Conservation (phyloP, 1,284 basidiomycete genomes). For the Trichosporon inkin region DNA sequence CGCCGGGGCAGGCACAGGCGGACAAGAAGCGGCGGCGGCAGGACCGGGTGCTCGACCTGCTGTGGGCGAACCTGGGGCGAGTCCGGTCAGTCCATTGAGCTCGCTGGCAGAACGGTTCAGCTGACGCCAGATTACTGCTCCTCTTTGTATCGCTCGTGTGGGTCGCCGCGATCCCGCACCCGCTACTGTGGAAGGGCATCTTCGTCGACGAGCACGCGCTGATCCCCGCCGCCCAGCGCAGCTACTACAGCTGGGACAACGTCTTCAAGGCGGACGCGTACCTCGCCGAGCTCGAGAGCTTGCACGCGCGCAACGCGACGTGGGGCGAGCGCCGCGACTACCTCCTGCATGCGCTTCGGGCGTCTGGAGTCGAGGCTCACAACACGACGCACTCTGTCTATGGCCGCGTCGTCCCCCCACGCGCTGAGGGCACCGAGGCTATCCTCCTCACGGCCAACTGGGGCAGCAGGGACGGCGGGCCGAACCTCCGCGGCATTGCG, state of each 20-base stretch:
- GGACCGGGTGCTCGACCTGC: not conserved
- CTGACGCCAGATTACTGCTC: conserved; percentile 43
- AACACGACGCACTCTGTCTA: conserved; percentile 59
- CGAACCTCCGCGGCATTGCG: conserved; percentile 81
- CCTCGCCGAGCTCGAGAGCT: conserved; percentile 62
- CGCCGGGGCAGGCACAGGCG: conserved; percentile 15
- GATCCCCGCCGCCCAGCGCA: conserved; percentile 81
- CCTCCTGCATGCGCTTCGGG: conserved; percentile 24
- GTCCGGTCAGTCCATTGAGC: conserved; percentile 19
- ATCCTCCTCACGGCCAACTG: conserved; percentile 86
- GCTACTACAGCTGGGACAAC: conserved; percentile 81
- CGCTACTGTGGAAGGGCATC: conserved; percentile 61
- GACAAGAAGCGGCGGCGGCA: conserved; percentile 15
- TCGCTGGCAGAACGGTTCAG: too few relatives aligned
- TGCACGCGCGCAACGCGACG: conserved; percentile 61
- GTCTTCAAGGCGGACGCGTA: conserved; percentile 77
- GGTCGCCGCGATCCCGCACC: conserved; percentile 66
- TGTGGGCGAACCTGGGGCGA: conserved; percentile 6
- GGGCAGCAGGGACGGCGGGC: conserved; percentile 57
- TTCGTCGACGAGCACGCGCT: conserved; percentile 93
- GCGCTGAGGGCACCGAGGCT: conserved; percentile 83
- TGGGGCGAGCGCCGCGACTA: conserved; percentile 56
- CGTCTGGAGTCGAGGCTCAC: conserved; percentile 26
- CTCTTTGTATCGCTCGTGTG: conserved; percentile 66
- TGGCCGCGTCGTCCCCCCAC: conserved; percentile 73